Base-by-base conservation (phyloP, 371 early-diverging fungal genomes). In the Batkoa obscura region DNA sequence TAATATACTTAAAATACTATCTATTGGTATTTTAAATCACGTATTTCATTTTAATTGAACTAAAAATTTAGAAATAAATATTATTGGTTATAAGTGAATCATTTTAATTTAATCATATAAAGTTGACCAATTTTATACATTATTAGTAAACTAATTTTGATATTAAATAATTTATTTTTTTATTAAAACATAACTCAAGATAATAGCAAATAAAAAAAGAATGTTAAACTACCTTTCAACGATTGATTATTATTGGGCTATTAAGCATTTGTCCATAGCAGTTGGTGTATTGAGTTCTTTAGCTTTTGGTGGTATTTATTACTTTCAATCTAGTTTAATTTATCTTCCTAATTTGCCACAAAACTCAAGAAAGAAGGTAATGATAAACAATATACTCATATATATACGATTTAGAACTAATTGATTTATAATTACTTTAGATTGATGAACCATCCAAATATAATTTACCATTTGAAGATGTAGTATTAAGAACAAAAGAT, bases 321-420 rank as follows among this genome's bases (percentile, higher is more conserved):
- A 75, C 52, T 88, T 78, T 62, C 94, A 93, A 62, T 83, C 80
- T 59, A 78, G 77, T 59, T 76, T 93, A 57, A 86, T 92, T 57
- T 88, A 94, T 61, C 86, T 88, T 39, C 75, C 85, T 33, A 65
- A 72, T 39, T 81, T 84, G 57, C 94, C 94, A 0, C 78, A 80
- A 59, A 82, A 81, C 34, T 88, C 88, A 10, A 72, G 86, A 60
- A 71, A 68, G 51, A 59, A 69, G 51, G 87, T 81, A 73, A 61
- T 23, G 23, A 23, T 23, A 23, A 23, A 23, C 23, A 23, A 23
- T 23, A 23, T 23, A 23, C 0, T 23, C 23, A 23, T 23, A 23
- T 58, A 42, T 50, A 15, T 39, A 38, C 31, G 30, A 43, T 43
- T 17, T 43, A 56, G 38, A 17, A 37, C 9, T 46, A 17, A 1